phyloP scores from a whole-genome alignment of 306 rosid species.

The Albizia julibrissin region DNA sequence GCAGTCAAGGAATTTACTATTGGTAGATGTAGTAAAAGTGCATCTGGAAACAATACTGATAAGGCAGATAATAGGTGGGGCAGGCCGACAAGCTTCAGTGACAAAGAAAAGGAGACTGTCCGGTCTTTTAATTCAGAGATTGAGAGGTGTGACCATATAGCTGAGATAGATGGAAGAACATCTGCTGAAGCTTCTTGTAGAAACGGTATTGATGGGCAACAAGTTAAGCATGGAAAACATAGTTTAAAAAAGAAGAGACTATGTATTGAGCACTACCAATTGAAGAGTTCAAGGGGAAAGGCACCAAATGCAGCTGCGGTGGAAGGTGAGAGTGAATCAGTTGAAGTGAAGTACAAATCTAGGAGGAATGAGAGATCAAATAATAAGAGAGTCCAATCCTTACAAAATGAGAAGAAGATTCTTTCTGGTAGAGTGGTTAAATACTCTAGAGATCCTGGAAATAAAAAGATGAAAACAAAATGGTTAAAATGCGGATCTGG shows the following conservation, averaged over 20 bases:
- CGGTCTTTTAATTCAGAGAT: conserved; percentile 3
- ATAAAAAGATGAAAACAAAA: neutral
- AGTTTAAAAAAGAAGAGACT: neutral
- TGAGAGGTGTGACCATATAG: neutral
- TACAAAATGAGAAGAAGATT: neutral
- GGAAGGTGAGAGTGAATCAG: neutral
- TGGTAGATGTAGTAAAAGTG: conserved; percentile 5
- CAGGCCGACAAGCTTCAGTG: conserved; percentile 23
- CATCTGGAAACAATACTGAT: conserved; percentile 20
- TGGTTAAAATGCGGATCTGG: conserved; percentile 12
- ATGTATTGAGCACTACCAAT: neutral
- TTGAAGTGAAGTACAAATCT: neutral
- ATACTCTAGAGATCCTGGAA: conserved; percentile 1
- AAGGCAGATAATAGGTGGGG: conserved; percentile 17
- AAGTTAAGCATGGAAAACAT: neutral
- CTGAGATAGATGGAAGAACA: neutral
- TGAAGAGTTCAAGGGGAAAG: neutral
- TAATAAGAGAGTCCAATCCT: neutral
- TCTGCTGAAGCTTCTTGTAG: conserved; percentile 1
- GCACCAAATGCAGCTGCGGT: neutral
- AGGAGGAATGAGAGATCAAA: neutral
- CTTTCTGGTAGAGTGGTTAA: neutral
- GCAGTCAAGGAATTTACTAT: conserved; percentile 23
- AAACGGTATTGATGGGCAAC: neutral
- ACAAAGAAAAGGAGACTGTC: conserved; percentile 28